Percentiles rank a stretch among this genome's conserved stretches.
These are phyloP conservation scores for Saccharum spontaneum DNA, from an alignment of 176 grass and related monocot species.

Conservation along the genomic window DNA sequence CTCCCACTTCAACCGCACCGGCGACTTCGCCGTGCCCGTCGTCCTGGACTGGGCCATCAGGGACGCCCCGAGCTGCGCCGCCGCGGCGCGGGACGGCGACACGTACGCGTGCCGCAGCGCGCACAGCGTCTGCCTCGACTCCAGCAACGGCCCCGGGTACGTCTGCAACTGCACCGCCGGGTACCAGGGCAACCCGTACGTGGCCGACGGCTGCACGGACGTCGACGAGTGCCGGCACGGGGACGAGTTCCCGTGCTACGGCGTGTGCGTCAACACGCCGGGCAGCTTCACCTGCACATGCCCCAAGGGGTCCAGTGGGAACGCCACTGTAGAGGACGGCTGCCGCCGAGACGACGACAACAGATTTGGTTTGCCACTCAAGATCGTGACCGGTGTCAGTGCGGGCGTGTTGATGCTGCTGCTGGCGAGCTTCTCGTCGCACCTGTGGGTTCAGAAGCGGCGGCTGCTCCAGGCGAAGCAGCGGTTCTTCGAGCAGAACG, in stretches of 20 bases:
- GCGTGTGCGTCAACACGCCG: slow-evolving; percentile 34
- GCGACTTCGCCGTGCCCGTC: slow-evolving; percentile 47
- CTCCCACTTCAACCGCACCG: slow-evolving; percentile 37
- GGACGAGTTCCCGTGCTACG: slow-evolving; percentile 46
- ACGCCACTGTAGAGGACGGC: slow-evolving; percentile 21
- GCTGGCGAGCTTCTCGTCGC: neutral
- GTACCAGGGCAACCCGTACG: slow-evolving; percentile 69
- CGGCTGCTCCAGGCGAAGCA: slow-evolving; percentile 12
- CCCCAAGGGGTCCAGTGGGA: slow-evolving; percentile 29
- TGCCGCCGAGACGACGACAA: slow-evolving; percentile 30
- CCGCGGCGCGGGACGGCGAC: neutral
- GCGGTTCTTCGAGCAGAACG: slow-evolving; percentile 43
- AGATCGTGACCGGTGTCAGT: slow-evolving; percentile 27
- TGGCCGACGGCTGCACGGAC: slow-evolving; percentile 52
- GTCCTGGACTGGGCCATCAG: slow-evolving; percentile 65
- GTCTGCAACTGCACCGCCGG: slow-evolving; percentile 54
- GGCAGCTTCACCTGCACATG: slow-evolving; percentile 42
- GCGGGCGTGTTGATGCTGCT: neutral
- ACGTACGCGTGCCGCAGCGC: slow-evolving; percentile 49
- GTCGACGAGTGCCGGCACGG: slow-evolving; percentile 46
- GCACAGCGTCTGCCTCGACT: slow-evolving; percentile 32
- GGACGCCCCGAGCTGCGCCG: slow-evolving; percentile 31
- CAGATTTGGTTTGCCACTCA: slow-evolving; percentile 35
- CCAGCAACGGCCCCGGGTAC: slow-evolving; percentile 56
- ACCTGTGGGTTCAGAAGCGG: slow-evolving; percentile 24